Evolutionary conservation across 2,329 filamentous ascomycete genomes (phyloP).

Genomic region (Fusarium veterinarium): DNA sequence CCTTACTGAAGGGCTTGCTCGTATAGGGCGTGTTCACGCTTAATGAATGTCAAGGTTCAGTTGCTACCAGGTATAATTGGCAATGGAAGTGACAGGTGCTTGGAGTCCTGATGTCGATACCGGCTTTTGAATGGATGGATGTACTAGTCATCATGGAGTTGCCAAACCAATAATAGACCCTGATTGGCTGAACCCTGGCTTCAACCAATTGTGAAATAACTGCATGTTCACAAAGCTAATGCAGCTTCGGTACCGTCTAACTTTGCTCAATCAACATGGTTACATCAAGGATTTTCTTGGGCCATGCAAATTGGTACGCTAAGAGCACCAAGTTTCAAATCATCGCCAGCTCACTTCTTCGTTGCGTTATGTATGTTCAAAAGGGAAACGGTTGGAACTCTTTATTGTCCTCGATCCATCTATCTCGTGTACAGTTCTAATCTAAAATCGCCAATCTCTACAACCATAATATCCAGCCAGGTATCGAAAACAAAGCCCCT

Average conservation of each 20-base stretch:
- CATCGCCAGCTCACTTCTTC: not conserved
- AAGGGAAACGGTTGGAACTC: not conserved
- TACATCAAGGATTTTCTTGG: no score
- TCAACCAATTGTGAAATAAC: not conserved
- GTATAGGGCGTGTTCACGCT: not conserved
- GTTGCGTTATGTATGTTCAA: not conserved
- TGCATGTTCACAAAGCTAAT: no score
- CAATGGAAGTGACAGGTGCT: not conserved
- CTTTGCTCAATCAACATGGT: not conserved
- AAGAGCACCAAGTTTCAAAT: no score
- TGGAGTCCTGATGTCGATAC: not conserved
- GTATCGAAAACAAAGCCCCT: conserved; percentile 14
- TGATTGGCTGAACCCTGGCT: not conserved
- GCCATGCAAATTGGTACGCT: no score
- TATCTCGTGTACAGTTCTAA: conserved; percentile 9
- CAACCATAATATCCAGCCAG: conserved; percentile 9
- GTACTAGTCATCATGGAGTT: not conserved
- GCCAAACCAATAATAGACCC: not conserved
- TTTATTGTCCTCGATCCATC: conserved; percentile 1
- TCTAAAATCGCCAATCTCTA: conserved; percentile 5
- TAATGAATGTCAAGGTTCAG: not conserved
- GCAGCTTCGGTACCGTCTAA: not conserved
- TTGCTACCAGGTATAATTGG: not conserved
- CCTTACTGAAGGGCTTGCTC: not conserved
- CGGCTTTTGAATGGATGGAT: not conserved